These are phyloP conservation scores for Piper betle DNA, from an alignment of 164 flowering plant species.

Conservation along the genomic window DNA sequence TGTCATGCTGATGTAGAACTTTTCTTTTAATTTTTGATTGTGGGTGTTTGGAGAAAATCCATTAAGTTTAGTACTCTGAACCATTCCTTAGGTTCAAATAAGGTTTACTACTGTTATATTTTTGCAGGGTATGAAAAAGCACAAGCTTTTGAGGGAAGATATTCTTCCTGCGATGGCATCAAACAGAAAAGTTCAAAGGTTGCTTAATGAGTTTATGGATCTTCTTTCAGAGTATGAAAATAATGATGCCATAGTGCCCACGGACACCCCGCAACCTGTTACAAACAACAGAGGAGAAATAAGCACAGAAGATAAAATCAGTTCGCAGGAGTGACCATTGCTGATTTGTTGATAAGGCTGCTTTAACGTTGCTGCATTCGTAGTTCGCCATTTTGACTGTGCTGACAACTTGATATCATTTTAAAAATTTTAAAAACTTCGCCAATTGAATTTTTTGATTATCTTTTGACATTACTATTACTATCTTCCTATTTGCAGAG, in stretches of 20 bases:
- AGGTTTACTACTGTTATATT: not conserved
- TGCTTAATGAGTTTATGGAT: slow-evolving; percentile 90
- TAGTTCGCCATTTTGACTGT: not conserved
- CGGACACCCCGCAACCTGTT: slow-evolving; percentile 6
- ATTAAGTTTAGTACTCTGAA: too few relatives aligned
- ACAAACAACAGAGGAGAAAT: not conserved
- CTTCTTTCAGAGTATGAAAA: slow-evolving; percentile 73
- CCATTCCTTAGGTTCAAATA: too few relatives aligned
- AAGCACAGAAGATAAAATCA: not conserved
- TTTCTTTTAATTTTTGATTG: too few relatives aligned
- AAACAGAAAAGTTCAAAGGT: slow-evolving; percentile 84
- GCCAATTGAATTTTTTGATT: too few relatives aligned
- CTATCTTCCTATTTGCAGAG: not conserved
- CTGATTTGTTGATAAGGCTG: not conserved
- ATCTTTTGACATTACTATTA: too few relatives aligned
- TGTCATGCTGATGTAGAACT: too few relatives aligned
- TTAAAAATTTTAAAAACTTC: too few relatives aligned
- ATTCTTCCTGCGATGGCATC: slow-evolving; percentile 99
- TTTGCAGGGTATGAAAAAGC: slow-evolving; percentile 84
- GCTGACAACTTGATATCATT: not conserved
- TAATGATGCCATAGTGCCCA: slow-evolving; percentile 26
- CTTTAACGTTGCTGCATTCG: not conserved
- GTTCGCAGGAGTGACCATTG: not conserved
- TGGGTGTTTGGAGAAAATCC: too few relatives aligned
- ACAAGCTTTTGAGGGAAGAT: slow-evolving; percentile 76